Conservation (phyloP, 2,329 filamentous ascomycete species). For the Ceratocystis cacaofunesta region DNA sequence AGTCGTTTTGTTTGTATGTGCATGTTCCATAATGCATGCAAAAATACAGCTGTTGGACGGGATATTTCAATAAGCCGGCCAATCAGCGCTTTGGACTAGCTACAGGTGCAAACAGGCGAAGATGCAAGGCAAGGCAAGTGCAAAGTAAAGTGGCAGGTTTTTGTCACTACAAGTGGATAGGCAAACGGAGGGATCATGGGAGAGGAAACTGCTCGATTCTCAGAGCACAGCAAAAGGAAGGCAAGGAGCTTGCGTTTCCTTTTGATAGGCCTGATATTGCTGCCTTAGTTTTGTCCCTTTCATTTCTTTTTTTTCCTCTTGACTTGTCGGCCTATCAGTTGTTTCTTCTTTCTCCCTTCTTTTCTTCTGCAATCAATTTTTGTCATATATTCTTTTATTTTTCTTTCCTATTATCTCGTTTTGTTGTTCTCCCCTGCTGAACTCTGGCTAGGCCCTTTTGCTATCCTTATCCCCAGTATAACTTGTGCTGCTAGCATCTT, state of each 20-base stretch:
- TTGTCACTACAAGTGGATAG: not conserved
- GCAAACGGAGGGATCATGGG: no score
- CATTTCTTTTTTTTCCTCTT: not conserved
- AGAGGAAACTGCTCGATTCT: not conserved
- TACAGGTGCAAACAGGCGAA: not conserved
- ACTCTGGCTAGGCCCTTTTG: not conserved
- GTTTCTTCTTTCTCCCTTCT: not conserved
- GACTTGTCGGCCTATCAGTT: not conserved
- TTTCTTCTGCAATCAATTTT: not conserved
- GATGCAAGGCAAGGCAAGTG: not conserved
- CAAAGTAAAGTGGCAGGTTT: not conserved
- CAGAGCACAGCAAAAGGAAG: not conserved
- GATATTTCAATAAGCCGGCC: not conserved
- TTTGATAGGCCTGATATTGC: not conserved
- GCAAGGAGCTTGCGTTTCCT: not conserved
- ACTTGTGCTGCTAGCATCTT: not conserved
- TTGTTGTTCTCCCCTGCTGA: not conserved
- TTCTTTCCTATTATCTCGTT: not conserved
- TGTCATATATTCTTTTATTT: not conserved
- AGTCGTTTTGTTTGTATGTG: not conserved
- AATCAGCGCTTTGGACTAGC: not conserved
- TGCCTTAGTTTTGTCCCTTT: slow-evolving; percentile 1
- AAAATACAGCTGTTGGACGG: not conserved
- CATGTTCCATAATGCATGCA: not conserved
- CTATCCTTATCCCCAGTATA: not conserved